Base-by-base conservation (phyloP, 2,329 filamentous ascomycete genomes). In the Chrysoporthe puriensis region DNA sequence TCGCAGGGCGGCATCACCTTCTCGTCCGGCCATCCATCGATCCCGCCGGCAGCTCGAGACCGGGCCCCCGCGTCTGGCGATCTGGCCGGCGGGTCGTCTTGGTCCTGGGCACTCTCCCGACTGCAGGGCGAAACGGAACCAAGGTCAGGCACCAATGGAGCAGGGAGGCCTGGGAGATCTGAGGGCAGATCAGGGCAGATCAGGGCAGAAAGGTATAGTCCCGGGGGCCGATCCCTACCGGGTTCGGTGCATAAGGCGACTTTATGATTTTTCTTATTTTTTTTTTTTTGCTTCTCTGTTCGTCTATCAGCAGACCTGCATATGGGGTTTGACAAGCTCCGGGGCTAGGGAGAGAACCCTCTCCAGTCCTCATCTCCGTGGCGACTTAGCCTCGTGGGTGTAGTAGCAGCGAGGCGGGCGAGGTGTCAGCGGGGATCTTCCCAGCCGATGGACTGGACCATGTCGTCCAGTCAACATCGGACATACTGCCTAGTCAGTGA, bases 71-170 rank as follows among this genome's bases (percentile, higher is more conserved):
- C 36, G 6, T 40, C 36, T 40, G 36, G 36, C 36, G 6, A 9
- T 40, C 36, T 40, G 9, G 36, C 36, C 36, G 36, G 9, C 5
- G 6, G 36, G 9, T 40, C 26, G 26, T 40, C 36, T 40, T 40
- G 6, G 36, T 40, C 18, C 44, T n/a, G 16, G 21, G 21, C 50
- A 13, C 48, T 3, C 8, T 5, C 26, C 14, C 21, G 32, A 26
- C 26, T 34, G 50, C 6, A 52, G 48, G 11, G 48, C n/a, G 21
- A 26, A 26, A 54, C 26, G 2, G 26, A 3, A 4, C 50, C 50
- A 32, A 54, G 50, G 26, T 54, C 26, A 34, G 50, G 50, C 50
- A 34, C 50, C 50, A 54, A 54, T 54, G 50, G 16, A 34, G 50
- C 50, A 54, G 48, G 26, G n/a, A 9, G 48, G 13, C 7, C 13